Percentiles rank a stretch among this genome's conserved stretches.
phyloP scores from a whole-genome alignment of 2,329 filamentous ascomycete genomes.

The Lanzia echinophila region DNA sequence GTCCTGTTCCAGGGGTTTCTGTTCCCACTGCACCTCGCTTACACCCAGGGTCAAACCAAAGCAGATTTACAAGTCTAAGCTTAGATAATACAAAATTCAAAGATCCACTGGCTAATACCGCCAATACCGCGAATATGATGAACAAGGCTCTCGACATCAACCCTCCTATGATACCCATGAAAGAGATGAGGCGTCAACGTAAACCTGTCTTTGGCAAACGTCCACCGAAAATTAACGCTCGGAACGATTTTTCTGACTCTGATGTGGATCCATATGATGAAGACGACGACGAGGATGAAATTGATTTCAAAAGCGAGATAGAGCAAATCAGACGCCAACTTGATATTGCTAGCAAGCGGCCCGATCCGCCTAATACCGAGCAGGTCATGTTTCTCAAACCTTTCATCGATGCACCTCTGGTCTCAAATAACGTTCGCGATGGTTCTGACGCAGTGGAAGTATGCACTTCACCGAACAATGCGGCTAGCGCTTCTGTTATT shows the following conservation, averaged over 20 bases:
- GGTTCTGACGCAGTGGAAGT: neutral
- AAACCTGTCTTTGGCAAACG: conserved; percentile 18
- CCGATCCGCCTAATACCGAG: conserved; percentile 16
- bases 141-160: no score
- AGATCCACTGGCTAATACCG: neutral
- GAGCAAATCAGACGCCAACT: conserved; percentile 22
- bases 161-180: no score
- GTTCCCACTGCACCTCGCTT: conserved; percentile 25
- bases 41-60: conserved; percentile 1
- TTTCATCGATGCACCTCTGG: conserved; percentile 13
- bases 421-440: neutral
- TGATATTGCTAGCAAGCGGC: conserved; percentile 13
- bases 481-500: neutral
- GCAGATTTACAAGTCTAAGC: neutral
- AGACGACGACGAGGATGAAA: conserved; percentile 21
- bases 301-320: conserved; percentile 30
- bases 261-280: conserved; percentile 29
- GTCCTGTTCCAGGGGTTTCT: conserved; percentile 22
- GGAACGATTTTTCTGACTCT: conserved; percentile 19
- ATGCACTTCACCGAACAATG: neutral
- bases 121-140: no score
- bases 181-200: conserved; percentile 9
- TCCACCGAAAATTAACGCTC: conserved; percentile 10
- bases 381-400: conserved; percentile 16
- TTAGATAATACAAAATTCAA: neutral